Conservation (phyloP, 164 flowering plant species). For the Platanus orientalis region DNA sequence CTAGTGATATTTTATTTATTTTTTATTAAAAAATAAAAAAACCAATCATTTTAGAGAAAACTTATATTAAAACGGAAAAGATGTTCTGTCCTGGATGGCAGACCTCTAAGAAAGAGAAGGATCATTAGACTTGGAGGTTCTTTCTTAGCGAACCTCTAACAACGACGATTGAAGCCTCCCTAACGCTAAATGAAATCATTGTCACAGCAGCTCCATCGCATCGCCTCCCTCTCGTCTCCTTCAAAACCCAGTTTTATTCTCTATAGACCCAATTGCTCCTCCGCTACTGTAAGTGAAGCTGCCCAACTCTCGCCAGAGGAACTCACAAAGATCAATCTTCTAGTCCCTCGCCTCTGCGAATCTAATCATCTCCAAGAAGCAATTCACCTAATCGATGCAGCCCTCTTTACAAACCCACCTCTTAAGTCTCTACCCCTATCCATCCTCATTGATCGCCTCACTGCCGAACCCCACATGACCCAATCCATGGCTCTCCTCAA, state of each 20-base stretch:
- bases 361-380: constrained; percentile 36
- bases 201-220: background rate
- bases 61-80: too few species aligned
- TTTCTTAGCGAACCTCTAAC: too few species aligned
- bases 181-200: background rate
- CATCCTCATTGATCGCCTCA: constrained; percentile 30
- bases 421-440: constrained; percentile 32
- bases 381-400: constrained; percentile 25
- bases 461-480: constrained; percentile 34
- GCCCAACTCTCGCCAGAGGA: constrained; percentile 27
- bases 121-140: too few species aligned
- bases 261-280: background rate
- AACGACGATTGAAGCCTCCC: background rate
- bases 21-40: too few species aligned
- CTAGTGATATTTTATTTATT: too few species aligned
- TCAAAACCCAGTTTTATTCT: background rate
- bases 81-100: too few species aligned
- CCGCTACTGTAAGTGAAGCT: background rate
- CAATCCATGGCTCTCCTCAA: constrained; percentile 40
- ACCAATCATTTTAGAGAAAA: too few species aligned
- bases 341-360: constrained; percentile 44
- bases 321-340: constrained; percentile 32
- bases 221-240: background rate
- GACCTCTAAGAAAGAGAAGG: too few species aligned
- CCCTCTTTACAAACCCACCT: constrained; percentile 34